Conservation (phyloP, 192 early-diverging fungal species). For the Coemansia sp. region DNA sequence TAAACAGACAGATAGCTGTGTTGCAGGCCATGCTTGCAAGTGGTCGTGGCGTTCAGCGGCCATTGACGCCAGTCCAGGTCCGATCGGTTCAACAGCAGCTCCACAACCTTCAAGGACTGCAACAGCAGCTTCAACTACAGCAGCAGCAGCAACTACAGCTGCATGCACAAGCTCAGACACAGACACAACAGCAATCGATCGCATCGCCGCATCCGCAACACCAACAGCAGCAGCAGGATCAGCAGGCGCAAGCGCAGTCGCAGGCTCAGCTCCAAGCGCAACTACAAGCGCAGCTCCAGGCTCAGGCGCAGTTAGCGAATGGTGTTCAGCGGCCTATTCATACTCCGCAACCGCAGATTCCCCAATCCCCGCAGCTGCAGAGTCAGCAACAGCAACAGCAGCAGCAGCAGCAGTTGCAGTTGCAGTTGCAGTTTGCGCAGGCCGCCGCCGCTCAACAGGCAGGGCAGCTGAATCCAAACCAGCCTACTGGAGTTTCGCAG, state of each 20-base stretch:
- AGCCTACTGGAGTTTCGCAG: slow-evolving; percentile 9
- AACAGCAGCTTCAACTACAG: slow-evolving; percentile 6
- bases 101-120: not conserved
- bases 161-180: too few species aligned
- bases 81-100: slow-evolving; percentile 38
- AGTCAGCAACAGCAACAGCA: slow-evolving; percentile 14
- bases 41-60: slow-evolving; percentile 27
- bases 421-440: slow-evolving; percentile 19
- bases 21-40: slow-evolving; percentile 37
- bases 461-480: slow-evolving; percentile 12
- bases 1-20: slow-evolving; percentile 26
- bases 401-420: slow-evolving; percentile 18
- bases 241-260: slow-evolving; percentile 17
- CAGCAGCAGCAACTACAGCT: slow-evolving; percentile 22
- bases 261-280: slow-evolving; percentile 16
- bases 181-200: slow-evolving; percentile 20
- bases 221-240: slow-evolving; percentile 27
- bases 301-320: slow-evolving; percentile 12
- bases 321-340: slow-evolving; percentile 5
- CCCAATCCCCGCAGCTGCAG: slow-evolving; percentile 17
- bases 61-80: slow-evolving; percentile 28
- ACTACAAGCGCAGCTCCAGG: slow-evolving; percentile 13
- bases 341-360: slow-evolving; percentile 3
- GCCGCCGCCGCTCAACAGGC: slow-evolving; percentile 13
- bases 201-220: slow-evolving; percentile 20